Evolutionary conservation across 225 moss, liverwort and hornwort species (phyloP), one percentile per base, ranked within the genome.

Genomic region (Physcomitrium patens): DNA sequence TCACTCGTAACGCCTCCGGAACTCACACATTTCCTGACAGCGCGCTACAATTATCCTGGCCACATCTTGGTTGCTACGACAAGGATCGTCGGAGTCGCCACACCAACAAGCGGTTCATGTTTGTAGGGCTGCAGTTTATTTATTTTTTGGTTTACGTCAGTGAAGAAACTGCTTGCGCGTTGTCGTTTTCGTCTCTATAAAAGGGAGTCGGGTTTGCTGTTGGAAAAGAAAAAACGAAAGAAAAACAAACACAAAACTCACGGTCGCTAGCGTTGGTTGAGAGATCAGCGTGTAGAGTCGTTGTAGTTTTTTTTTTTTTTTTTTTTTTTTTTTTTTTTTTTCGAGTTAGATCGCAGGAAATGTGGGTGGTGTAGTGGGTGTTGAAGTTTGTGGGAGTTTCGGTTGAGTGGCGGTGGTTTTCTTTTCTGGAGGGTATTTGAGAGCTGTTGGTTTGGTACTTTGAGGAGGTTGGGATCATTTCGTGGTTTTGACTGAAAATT

Each of bases 11-110:
- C 14, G 51, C 17, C 17, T 51, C 13, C 51, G 13, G 11, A 17
- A 12, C 51, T 51, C 5, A 45, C 41, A 1, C 26, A n/a, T n/a
- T 26, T 12, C 20, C 12, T 8, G 15, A 14, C 24, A 47, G n/a
- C n/a, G 48, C 28, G 8, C 67, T 14, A 56, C 69, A 51, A 69
- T 61, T 26, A 23, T 76, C 69, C 69, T 48, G 63, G 70, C 70
- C 71, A 70, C 79, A 69, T 58, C 70, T 68, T 83, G 76, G 76
- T 51, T 81, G 41, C 28, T 10, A 2, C 54, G 46, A 10, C 57
- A 51, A 69, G 69, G 44, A 31, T 58, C 52, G 49, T 31, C 23
- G 12, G 11, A 11, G 44, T 41, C 52, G 71, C 67, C 71, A 70
- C 26, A 15, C 26, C 18, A 45, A 7, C 27, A 16, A 22, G 41